phyloP scores from a whole-genome alignment of 768 basidiomycete genomes.

The Boletus fagicola region DNA sequence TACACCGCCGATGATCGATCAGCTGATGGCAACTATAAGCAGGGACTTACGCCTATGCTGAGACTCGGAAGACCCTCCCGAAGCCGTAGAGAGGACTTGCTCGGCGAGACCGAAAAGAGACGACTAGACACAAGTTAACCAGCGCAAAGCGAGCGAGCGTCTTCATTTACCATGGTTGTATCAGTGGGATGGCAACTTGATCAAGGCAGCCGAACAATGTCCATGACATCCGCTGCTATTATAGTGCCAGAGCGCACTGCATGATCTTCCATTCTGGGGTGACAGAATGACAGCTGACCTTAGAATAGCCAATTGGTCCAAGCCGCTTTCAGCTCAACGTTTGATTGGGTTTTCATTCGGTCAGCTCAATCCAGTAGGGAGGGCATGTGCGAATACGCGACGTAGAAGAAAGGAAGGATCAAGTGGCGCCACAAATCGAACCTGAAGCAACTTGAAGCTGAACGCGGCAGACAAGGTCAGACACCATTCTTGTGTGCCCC shows the following conservation, averaged over 20 bases:
- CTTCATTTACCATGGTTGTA: slow-evolving; percentile 26
- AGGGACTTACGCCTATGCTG: slow-evolving; percentile 3
- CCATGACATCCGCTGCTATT: neutral
- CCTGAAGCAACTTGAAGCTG: neutral
- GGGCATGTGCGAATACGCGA: neutral
- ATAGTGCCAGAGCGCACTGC: slow-evolving; percentile 17
- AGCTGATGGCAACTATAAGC: neutral
- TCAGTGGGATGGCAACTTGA: slow-evolving; percentile 7
- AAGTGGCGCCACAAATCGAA: neutral
- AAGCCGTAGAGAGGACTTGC: slow-evolving; percentile 55
- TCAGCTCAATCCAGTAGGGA: neutral
- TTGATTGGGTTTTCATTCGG: neutral
- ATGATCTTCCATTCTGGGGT: slow-evolving; percentile 23
- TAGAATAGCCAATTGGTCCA: neutral
- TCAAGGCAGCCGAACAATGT: slow-evolving; percentile 11
- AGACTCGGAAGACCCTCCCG: slow-evolving; percentile 14
- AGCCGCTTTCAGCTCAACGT: neutral
- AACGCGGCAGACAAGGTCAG: neutral
- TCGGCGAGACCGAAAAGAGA: slow-evolving; percentile 69
- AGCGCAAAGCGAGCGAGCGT: neutral
- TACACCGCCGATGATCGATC: slow-evolving; percentile 13
- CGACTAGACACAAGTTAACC: slow-evolving; percentile 44
- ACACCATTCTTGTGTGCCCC: neutral
- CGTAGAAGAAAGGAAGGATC: neutral
- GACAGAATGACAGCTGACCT: slow-evolving; percentile 19